phyloP scores from a whole-genome alignment of 192 early-diverging fungal species.

The Neocallimastix lanati region DNA sequence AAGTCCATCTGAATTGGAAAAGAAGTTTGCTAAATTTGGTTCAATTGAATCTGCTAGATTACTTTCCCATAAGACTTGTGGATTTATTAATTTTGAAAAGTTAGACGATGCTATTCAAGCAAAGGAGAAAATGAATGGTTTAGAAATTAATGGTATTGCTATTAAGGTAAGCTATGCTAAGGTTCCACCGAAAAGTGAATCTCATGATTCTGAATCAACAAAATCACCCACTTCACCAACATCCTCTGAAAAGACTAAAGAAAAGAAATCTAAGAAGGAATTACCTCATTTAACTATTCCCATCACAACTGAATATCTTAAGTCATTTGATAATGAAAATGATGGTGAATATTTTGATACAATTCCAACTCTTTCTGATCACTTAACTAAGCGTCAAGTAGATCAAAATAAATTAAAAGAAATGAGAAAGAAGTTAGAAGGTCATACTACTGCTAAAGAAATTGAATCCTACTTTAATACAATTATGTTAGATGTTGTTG shows the following conservation, averaged over 20 bases:
- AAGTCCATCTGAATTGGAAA: conserved; percentile 56
- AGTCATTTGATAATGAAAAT: neutral
- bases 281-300: neutral
- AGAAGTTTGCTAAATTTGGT: conserved; percentile 70
- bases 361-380: conserved; percentile 55
- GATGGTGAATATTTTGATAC: conserved; percentile 7
- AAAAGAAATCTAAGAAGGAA: neutral
- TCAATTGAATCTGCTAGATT: conserved; percentile 73
- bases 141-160: conserved; percentile 60
- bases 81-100: conserved; percentile 85
- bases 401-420: conserved; percentile 73
- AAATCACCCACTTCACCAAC: neutral
- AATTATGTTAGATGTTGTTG: conserved; percentile 68
- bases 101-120: conserved; percentile 83
- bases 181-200: conserved; percentile 45
- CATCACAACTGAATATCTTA: neutral
- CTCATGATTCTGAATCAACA: neutral
- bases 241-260: neutral
- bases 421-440: conserved; percentile 71
- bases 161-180: conserved; percentile 92
- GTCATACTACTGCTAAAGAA: conserved; percentile 41
- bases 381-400: conserved; percentile 36
- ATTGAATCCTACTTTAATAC: conserved; percentile 60
- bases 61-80: conserved; percentile 89
- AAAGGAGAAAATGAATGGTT: conserved; percentile 68